phyloP scores from a whole-genome alignment of 345 rosid genomes.

The Euphorbia lathyris region DNA sequence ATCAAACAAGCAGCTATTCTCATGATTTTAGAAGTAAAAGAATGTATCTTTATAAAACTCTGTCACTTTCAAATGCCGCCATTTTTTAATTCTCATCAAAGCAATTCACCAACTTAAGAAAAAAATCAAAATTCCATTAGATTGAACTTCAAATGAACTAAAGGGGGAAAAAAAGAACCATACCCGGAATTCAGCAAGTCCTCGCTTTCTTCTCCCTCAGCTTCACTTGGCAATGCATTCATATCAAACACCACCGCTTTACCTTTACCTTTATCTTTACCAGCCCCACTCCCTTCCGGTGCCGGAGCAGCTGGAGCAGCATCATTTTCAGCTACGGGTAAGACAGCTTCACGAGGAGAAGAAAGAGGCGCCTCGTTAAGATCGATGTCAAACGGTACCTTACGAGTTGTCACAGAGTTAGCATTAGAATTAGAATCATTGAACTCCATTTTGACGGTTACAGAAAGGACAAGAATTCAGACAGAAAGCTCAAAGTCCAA shows the following conservation, averaged over 20 bases:
- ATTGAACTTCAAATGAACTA: constrained; percentile 1
- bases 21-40: not conserved
- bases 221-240: constrained; percentile 33
- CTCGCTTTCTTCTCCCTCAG: constrained; percentile 13
- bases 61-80: not conserved
- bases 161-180: not conserved
- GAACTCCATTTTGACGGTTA: constrained; percentile 16
- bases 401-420: constrained; percentile 5
- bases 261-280: not conserved
- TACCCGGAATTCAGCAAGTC: constrained; percentile 23
- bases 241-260: constrained; percentile 25
- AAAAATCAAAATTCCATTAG: not conserved
- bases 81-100: not conserved
- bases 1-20: too few relatives aligned
- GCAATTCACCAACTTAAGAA: not conserved
- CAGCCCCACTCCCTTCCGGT: not conserved
- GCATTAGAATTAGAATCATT: not conserved
- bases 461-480: not conserved
- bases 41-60: not conserved
- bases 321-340: not conserved
- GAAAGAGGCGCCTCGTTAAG: constrained; percentile 33
- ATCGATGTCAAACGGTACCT: constrained; percentile 33
- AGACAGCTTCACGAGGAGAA: constrained; percentile 25
- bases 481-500: constrained; percentile 1
- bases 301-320: not conserved